Evolutionary conservation across 305 asterid genomes (phyloP).

Genomic region (Nicotiana rustica): DNA sequence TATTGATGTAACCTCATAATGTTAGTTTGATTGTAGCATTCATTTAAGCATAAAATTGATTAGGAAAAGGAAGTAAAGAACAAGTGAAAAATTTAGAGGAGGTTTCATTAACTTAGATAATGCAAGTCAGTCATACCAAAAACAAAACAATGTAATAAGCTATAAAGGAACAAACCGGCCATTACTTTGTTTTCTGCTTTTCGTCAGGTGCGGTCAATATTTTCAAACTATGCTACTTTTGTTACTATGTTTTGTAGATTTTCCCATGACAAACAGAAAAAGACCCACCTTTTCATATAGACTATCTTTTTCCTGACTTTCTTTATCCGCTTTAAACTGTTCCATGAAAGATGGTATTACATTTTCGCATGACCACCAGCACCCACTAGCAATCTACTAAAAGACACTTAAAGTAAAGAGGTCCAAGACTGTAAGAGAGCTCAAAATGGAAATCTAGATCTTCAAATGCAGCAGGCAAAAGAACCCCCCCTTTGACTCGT

Average conservation of each 20-base stretch:
- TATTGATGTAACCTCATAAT: background rate
- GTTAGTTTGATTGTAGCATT: background rate
- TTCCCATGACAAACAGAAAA: background rate
- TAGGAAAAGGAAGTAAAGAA: slow-evolving; percentile 17
- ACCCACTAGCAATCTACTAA: slow-evolving; percentile 10
- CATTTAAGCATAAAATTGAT: slow-evolving; percentile 25
- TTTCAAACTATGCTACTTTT: background rate
- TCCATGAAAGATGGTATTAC: slow-evolving; percentile 14
- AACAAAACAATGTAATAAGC: slow-evolving; percentile 8
- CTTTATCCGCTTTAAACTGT: background rate
- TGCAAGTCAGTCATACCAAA: slow-evolving; percentile 8
- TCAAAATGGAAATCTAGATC: background rate
- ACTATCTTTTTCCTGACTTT: background rate
- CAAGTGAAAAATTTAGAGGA: background rate
- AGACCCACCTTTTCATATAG: background rate
- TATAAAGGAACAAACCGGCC: background rate
- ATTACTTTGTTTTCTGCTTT: background rate
- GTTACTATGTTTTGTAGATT: background rate
- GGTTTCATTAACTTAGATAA: background rate
- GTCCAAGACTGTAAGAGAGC: background rate
- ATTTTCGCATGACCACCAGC: background rate
- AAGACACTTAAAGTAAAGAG: slow-evolving; percentile 18
- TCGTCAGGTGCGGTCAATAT: slow-evolving; percentile 16
- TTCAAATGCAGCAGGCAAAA: slow-evolving; percentile 17
- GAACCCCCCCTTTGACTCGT: background rate